Percentiles rank a stretch among this genome's conserved stretches.
Evolutionary conservation across 352 stramenopile species (phyloP).

Genomic region (Peronosclerospora sorghi): DNA sequence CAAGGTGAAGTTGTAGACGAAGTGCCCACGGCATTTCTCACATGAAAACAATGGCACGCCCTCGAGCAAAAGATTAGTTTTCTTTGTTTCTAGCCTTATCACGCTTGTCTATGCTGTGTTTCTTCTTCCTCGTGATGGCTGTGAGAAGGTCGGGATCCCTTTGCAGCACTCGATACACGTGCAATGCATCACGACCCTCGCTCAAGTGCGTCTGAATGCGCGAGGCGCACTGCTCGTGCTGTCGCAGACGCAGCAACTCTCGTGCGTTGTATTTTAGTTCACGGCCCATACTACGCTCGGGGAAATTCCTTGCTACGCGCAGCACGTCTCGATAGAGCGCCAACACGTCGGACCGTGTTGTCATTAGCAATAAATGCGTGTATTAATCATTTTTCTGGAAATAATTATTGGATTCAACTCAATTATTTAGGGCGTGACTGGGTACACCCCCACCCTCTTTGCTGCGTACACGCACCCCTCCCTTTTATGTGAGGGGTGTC

Average conservation of each 20-base stretch:
- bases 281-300: conserved; percentile 42
- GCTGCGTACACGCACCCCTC: no score
- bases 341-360: conserved; percentile 21
- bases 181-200: conserved; percentile 46
- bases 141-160: conserved; percentile 29
- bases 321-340: conserved; percentile 47
- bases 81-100: not conserved
- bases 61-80: no score
- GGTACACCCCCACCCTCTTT: no score
- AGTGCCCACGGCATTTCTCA: no score
- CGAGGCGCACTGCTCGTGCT: conserved; percentile 27
- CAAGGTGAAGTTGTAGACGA: no score
- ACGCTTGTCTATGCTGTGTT: not conserved
- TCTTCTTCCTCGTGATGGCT: conserved; percentile 50
- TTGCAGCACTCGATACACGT: conserved; percentile 47
- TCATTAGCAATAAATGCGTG: no score
- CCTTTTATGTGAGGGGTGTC: no score
- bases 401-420: no score
- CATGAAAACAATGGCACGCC: no score
- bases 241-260: conserved; percentile 54
- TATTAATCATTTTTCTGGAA: no score
- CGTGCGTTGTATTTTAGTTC: conserved; percentile 72
- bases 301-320: conserved; percentile 38
- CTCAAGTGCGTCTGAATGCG: conserved; percentile 31
- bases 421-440: no score